These are phyloP conservation scores for Salvia hispanica DNA, from an alignment of 257 asterid species.

Conservation along the genomic window DNA sequence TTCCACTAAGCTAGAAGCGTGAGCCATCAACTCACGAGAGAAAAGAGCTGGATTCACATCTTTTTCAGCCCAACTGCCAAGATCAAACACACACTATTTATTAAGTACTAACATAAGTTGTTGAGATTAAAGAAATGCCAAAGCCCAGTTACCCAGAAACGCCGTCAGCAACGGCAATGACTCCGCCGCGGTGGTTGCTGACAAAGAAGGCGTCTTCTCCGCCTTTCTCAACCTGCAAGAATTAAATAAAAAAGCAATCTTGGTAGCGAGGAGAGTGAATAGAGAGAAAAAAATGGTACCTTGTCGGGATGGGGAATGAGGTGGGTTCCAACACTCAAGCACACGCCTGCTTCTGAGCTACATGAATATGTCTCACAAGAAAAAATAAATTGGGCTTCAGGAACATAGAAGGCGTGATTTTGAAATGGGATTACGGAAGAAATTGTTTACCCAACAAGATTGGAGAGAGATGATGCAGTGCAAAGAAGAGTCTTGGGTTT, in stretches of 20 bases:
- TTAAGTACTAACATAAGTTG: conserved; percentile 1
- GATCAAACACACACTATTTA: not conserved
- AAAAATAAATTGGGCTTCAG: not conserved
- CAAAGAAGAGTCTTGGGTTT: conserved; percentile 30
- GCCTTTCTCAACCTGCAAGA: conserved; percentile 75
- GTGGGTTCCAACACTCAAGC: conserved; percentile 67
- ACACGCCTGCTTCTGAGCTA: conserved; percentile 52
- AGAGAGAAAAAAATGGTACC: conserved; percentile 37
- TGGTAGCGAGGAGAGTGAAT: not conserved
- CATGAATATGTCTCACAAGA: conserved; percentile 19
- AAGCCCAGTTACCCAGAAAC: conserved; percentile 72
- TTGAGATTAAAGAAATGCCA: not conserved
- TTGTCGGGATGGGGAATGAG: conserved; percentile 86
- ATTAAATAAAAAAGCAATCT: not conserved
- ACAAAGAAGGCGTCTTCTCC: conserved; percentile 90
- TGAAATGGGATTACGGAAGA: conserved; percentile 9
- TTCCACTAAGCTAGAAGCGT: conserved; percentile 52
- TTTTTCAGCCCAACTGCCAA: conserved; percentile 80
- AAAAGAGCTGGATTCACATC: conserved; percentile 83
- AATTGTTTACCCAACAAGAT: conserved; percentile 38
- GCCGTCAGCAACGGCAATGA: conserved; percentile 91
- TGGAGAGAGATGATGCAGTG: conserved; percentile 40
- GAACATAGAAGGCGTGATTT: not conserved
- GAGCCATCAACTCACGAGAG: conserved; percentile 69
- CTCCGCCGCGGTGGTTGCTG: conserved; percentile 68